Percentiles rank a stretch among this genome's conserved stretches.
Evolutionary conservation across 148 eudicot species (phyloP).

Genomic region (Limonium bicolor): DNA sequence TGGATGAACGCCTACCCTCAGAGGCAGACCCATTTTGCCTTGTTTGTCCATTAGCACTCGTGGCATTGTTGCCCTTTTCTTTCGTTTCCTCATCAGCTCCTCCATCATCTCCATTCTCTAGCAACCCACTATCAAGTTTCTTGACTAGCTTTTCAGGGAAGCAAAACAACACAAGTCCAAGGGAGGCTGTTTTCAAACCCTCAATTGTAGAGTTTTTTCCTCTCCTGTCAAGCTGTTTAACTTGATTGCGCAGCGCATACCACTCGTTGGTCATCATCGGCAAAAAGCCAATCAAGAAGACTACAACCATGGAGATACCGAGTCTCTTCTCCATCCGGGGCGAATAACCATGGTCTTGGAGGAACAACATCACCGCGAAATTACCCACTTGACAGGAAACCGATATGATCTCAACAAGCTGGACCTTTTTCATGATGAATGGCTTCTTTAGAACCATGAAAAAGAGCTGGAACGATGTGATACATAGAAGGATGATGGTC

Average conservation of each 20-base stretch:
- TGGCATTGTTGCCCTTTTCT: constrained; percentile 8
- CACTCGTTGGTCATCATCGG: constrained; percentile 54
- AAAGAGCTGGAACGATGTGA: constrained; percentile 82
- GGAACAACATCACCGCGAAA: constrained; percentile 33
- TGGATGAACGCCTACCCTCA: constrained; percentile 32
- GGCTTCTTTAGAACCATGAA: constrained; percentile 86
- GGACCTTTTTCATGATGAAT: constrained; percentile 81
- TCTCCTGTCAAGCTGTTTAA: constrained; percentile 45
- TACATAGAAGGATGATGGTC: constrained; percentile 27
- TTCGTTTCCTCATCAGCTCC: constrained; percentile 12
- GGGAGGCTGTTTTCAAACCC: constrained; percentile 35
- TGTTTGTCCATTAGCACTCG: constrained; percentile 11
- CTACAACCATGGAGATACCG: constrained; percentile 42
- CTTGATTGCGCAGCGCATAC: constrained; percentile 56
- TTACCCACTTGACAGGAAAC: constrained; percentile 46
- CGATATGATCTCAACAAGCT: constrained; percentile 73
- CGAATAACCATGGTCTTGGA: constrained; percentile 26
- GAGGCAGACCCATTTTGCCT: too few species aligned
- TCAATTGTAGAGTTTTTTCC: too few species aligned
- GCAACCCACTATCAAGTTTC: constrained; percentile 19
- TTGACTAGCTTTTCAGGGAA: constrained; percentile 31
- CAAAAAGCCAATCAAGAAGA: constrained; percentile 40
- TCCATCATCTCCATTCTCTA: constrained; percentile 7
- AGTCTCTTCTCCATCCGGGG: constrained; percentile 19
- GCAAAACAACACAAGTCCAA: constrained; percentile 41